These are phyloP conservation scores for Plantago ovata DNA, from an alignment of 257 asterid species.

Conservation along the genomic window DNA sequence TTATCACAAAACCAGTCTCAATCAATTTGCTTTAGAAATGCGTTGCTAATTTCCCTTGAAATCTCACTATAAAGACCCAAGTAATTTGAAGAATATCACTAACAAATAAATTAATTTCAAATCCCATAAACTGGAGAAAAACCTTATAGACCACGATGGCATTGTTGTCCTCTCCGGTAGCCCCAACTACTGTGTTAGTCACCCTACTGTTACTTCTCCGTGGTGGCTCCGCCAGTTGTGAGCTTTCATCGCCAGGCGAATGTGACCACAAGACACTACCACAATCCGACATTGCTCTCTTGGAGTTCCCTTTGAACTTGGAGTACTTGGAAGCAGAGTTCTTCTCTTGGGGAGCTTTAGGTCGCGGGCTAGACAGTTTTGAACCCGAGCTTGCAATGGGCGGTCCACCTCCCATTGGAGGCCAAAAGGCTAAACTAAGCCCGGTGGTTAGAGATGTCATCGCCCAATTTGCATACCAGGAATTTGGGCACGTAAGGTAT, in stretches of 20 bases:
- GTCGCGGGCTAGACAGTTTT: constrained; percentile 35
- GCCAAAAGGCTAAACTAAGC: constrained; percentile 30
- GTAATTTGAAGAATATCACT: no score
- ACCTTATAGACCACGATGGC: neutral
- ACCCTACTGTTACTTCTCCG: neutral
- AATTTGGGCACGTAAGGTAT: constrained; percentile 57
- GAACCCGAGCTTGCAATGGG: constrained; percentile 38
- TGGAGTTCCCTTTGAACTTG: constrained; percentile 49
- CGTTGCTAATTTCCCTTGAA: no score
- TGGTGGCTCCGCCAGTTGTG: neutral
- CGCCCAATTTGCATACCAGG: constrained; percentile 48
- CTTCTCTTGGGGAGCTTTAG: constrained; percentile 47
- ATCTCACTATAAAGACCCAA: no score
- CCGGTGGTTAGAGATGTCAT: constrained; percentile 31
- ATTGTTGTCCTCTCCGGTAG: neutral
- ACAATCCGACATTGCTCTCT: constrained; percentile 27
- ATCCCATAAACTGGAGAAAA: neutral
- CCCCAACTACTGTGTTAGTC: constrained; percentile 11
- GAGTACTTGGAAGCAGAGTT: constrained; percentile 61
- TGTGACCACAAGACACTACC: constrained; percentile 19
- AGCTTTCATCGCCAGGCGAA: neutral
- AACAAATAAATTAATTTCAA: no score
- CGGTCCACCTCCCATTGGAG: constrained; percentile 49
- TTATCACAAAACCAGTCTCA: no score
- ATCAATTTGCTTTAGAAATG: no score